Evolutionary conservation across 768 basidiomycete species (phyloP).

Genomic region (Omphalotus guepiniiformis): DNA sequence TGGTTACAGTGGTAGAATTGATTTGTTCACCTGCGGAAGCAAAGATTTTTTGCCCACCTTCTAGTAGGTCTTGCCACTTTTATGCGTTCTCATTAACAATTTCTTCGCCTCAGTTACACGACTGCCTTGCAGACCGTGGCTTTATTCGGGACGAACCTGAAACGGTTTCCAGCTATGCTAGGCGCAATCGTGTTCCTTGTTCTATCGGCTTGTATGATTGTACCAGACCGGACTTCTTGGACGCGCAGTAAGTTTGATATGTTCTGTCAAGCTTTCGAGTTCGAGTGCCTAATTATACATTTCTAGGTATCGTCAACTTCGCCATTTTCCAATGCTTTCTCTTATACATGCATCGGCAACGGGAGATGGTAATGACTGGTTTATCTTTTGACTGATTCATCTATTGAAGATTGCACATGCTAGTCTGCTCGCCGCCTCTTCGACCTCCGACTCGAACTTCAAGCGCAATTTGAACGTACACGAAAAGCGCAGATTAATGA

Average conservation of each 20-base stretch:
- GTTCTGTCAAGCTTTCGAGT: background rate
- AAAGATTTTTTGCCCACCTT: slow-evolving; percentile 9
- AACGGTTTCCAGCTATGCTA: slow-evolving; percentile 60
- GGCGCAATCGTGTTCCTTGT: slow-evolving; percentile 54
- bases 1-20: background rate
- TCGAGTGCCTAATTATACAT: slow-evolving; percentile 13
- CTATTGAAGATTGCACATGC: background rate
- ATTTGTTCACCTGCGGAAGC: slow-evolving; percentile 6
- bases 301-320: slow-evolving; percentile 61
- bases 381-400: slow-evolving; percentile 9
- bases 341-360: slow-evolving; percentile 69
- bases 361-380: slow-evolving; percentile 41
- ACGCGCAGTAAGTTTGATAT: slow-evolving; percentile 28
- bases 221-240: slow-evolving; percentile 32
- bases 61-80: background rate
- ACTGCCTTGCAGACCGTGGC: slow-evolving; percentile 59
- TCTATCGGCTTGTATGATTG: slow-evolving; percentile 36
- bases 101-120: background rate
- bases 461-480: slow-evolving; percentile 27
- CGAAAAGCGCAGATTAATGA: slow-evolving; percentile 55
- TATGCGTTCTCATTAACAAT: background rate
- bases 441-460: slow-evolving; percentile 15
- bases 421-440: slow-evolving; percentile 6
- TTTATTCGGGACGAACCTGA: slow-evolving; percentile 65
- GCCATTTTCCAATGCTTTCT: slow-evolving; percentile 78